Evolutionary conservation across 2,329 filamentous ascomycete genomes (phyloP).

Genomic region (Paracoccidioides lutzii): DNA sequence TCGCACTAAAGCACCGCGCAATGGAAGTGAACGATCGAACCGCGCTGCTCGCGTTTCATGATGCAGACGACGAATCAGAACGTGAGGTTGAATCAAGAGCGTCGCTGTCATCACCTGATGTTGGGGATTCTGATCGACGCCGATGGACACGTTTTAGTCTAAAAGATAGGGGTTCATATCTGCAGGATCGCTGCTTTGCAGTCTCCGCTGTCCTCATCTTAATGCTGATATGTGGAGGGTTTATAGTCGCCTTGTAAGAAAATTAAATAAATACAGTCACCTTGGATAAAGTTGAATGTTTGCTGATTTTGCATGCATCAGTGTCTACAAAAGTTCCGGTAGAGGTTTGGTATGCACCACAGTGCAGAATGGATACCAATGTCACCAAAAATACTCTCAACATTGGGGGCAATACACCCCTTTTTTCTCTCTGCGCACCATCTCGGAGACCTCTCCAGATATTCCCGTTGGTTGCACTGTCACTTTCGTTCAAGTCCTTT

Average conservation of each 20-base stretch:
- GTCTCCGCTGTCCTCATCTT: background rate
- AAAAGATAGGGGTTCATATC: background rate
- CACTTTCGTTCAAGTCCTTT: conserved; percentile 69
- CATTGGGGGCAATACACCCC: conserved; percentile 83
- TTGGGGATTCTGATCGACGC: background rate
- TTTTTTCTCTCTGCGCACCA: conserved; percentile 53
- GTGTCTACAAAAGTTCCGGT: background rate
- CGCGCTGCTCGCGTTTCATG: background rate
- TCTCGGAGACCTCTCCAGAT: conserved; percentile 48
- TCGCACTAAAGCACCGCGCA: background rate
- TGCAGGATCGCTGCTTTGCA: background rate
- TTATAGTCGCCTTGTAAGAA: background rate
- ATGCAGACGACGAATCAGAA: background rate
- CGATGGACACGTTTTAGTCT: background rate
- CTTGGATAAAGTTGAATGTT: background rate
- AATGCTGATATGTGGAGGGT: background rate
- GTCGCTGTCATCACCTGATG: conserved; percentile 14
- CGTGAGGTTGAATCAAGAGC: conserved; percentile 4
- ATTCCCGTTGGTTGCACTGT: conserved; percentile 57
- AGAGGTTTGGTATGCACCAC: conserved; percentile 36
- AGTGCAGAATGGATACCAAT: conserved; percentile 47
- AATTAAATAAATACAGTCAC: background rate
- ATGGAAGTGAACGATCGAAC: conserved; percentile 2
- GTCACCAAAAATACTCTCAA: conserved; percentile 48
- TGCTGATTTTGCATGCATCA: background rate